Base-by-base conservation (phyloP, 2,329 filamentous ascomycete species). In the Trichoderma guizhouense region DNA sequence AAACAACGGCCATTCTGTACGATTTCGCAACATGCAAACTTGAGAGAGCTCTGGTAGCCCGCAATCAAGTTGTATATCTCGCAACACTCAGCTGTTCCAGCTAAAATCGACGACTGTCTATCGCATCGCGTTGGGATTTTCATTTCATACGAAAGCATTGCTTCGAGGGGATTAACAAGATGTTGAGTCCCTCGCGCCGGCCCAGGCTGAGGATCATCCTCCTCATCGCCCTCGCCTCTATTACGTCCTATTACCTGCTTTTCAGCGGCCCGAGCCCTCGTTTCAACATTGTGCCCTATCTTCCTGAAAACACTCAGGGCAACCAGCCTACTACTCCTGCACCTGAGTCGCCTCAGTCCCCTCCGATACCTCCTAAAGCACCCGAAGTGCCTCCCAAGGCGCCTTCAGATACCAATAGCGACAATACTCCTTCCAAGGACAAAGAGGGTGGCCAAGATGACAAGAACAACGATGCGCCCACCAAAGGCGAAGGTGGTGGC, bases 211-310 rank as follows among this genome's bases (percentile, higher is more conserved):
- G 81, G 76, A 79, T 82, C 51, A 74, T 86, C 34, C 74, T 86
- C 11, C 74, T 86, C 43, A 76, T 85, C 28, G 78, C 79, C 36
- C 71, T 85, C 26, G 82, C 82, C 34, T 76, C 81, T 43, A 74
- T 83, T 24, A 79, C 81, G n/a, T 79, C 84, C 39, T 86, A 85
- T 75, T 84, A 82, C 75, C 74, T 86, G 57, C 73, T 85, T 24
- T 81, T 85, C 71, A 82, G 80, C 72, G 79, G 78, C 24, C 79
- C 81, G 15, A 73, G 76, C 15, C 76, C 79, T 11, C 77, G 75
- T 26, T 76, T 82, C 51, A 81, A 78, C 63, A 79, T 82, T 26
- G 81, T 83, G 11, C 81, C 81, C 2, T 80, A 79, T 69, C 72
- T 75, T 15, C 72, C 73, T 32, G 70, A 75, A 11, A n/a, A 32